Evolutionary conservation across 148 eudicot species (phyloP).

Genomic region (Rhododendron simsii): DNA sequence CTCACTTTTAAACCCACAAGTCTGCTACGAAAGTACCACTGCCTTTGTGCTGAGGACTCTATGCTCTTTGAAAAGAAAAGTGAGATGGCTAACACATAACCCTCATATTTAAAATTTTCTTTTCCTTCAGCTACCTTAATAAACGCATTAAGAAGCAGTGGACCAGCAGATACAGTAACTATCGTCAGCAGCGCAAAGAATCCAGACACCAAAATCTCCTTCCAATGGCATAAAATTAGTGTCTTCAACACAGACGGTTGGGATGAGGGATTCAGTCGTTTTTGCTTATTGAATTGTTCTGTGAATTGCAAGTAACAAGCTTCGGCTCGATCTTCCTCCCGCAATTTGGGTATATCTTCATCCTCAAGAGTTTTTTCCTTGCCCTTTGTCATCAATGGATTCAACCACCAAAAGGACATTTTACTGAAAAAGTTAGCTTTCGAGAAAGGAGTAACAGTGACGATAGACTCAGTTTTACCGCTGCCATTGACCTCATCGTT

Average conservation of each 20-base stretch:
- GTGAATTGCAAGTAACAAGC: slow-evolving; percentile 49
- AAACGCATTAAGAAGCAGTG: slow-evolving; percentile 78
- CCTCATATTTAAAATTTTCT: slow-evolving; percentile 56
- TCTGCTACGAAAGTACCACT: slow-evolving; percentile 67
- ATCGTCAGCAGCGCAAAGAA: slow-evolving; percentile 70
- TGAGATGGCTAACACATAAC: slow-evolving; percentile 49
- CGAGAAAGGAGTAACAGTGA: slow-evolving; percentile 42
- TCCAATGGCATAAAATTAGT: slow-evolving; percentile 60
- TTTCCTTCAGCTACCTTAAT: slow-evolving; percentile 78
- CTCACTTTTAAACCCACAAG: slow-evolving; percentile 66
- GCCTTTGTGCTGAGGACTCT: slow-evolving; percentile 80
- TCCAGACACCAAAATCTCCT: slow-evolving; percentile 67
- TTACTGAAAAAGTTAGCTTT: slow-evolving; percentile 51
- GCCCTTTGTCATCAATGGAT: slow-evolving; percentile 78
- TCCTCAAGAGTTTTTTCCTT: slow-evolving; percentile 61
- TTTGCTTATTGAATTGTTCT: slow-evolving; percentile 38
- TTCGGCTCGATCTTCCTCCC: slow-evolving; percentile 59
- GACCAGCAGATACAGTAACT: slow-evolving; percentile 72
- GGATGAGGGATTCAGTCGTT: slow-evolving; percentile 27
- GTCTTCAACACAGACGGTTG: slow-evolving; percentile 58
- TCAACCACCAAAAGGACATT: slow-evolving; percentile 84
- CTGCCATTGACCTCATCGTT: slow-evolving; percentile 25
- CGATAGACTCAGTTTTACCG: slow-evolving; percentile 20
- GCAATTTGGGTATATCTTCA: slow-evolving; percentile 61
- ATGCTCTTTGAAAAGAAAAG: slow-evolving; percentile 56